Conservation (phyloP, 2,329 filamentous ascomycete species). For the Exophiala sideris region DNA sequence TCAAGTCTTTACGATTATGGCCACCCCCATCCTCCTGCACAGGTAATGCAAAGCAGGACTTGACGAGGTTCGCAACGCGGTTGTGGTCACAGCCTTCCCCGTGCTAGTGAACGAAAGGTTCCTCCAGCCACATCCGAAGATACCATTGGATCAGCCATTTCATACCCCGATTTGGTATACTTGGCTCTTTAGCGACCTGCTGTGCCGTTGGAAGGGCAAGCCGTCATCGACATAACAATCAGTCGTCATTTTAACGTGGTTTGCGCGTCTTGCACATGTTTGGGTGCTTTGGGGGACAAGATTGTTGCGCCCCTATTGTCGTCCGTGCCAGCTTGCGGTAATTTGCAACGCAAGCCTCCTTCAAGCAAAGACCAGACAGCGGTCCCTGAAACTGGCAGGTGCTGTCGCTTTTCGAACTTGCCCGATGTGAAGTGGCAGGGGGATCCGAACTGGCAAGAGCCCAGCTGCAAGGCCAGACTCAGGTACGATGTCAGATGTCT, state of each 20-base stretch:
- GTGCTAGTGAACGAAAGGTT: not conserved
- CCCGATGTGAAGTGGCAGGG: slow-evolving; percentile 18
- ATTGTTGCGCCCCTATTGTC: slow-evolving; percentile 12
- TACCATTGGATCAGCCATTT: slow-evolving; percentile 7
- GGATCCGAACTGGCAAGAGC: slow-evolving; percentile 10
- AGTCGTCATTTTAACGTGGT: not conserved
- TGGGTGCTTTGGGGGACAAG: not conserved
- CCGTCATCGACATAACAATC: not conserved
- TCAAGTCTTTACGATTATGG: too few species aligned
- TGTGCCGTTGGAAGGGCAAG: slow-evolving; percentile 5
- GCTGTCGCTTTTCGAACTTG: slow-evolving; percentile 11
- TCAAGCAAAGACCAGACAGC: slow-evolving; percentile 12
- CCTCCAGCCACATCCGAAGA: slow-evolving; percentile 17
- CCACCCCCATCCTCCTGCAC: not conserved
- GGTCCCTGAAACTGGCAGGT: slow-evolving; percentile 22
- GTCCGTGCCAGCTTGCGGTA: slow-evolving; percentile 12
- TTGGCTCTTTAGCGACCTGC: not conserved
- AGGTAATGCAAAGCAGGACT: not conserved
- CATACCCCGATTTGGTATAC: slow-evolving; percentile 1
- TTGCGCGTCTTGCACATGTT: not conserved
- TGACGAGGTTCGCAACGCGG: not conserved
- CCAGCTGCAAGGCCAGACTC: slow-evolving; percentile 11
- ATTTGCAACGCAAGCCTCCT: slow-evolving; percentile 6
- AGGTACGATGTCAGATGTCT: slow-evolving; percentile 10
- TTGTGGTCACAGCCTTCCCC: slow-evolving; percentile 13